Evolutionary conservation across 495 filamentous ascomycete species (phyloP), one percentile per base, ranked within the genome.

Genomic region (Tricharina praecox): DNA sequence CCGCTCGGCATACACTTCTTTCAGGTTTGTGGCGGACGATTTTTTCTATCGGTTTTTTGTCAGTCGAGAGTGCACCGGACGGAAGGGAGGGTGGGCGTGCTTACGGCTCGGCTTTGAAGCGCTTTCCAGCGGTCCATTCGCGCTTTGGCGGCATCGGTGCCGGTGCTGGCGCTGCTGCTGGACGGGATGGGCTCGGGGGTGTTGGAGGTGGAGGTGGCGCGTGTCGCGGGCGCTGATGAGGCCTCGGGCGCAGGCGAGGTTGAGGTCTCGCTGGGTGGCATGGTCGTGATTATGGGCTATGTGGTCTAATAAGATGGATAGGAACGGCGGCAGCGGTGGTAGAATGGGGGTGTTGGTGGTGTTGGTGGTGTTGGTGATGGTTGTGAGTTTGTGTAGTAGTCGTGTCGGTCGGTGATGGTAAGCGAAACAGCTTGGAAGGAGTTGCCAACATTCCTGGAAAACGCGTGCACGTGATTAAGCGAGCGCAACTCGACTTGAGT

Each of bases 1-100:
- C 5, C 83, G 79, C 61, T 93, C 85, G 24, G 78, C 75, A 16
- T 77, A 77, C 5, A 85, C 85, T 63, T 85, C 86, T 62, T 84
- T 83, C 50, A 87, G 64, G 59, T 93, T 92, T 53, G 75, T 75
- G 53, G 82, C 71, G 0, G 78, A 73, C 4, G 79, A 82, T 19
- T 73, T 73, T 72, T 85, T 86, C 66, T 77, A 43, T 4, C 32
- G 18, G 11, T 11, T 28, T 20, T 2, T 28, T 3, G 54, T 64
- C 35, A 67, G 58, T 51, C 34, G 35, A 37, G 35, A 23, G 21
- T 47, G 45, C 23, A 20, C 23, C 3, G 9, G 33, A 42, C 23
- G 15, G 19, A 4, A 11, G 23, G 9, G 25, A 28, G 34, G n/a
- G 30, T 8, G 36, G 49, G 36, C 8, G 42, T 8, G 65, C 67